These are phyloP conservation scores for Pleurotus platypus DNA, from an alignment of 768 basidiomycete species.

Conservation along the genomic window DNA sequence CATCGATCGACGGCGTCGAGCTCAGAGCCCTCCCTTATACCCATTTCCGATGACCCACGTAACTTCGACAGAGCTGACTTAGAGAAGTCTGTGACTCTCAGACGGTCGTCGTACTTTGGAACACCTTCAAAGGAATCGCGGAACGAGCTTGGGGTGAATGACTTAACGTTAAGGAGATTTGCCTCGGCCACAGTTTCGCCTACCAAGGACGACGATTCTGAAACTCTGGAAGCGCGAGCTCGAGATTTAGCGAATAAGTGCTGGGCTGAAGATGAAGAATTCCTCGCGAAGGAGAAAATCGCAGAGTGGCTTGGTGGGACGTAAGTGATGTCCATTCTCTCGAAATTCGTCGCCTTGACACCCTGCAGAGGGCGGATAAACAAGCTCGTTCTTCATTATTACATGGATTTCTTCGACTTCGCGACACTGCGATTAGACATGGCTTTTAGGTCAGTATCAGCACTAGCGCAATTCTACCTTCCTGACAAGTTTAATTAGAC, in stretches of 20 bases:
- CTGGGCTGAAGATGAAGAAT: constrained; percentile 83
- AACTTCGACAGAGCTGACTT: constrained; percentile 34
- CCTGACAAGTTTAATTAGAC: constrained; percentile 38
- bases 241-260: constrained; percentile 74
- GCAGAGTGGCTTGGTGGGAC: constrained; percentile 93
- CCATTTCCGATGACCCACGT: constrained; percentile 46
- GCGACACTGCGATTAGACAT: constrained; percentile 74
- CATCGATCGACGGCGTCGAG: constrained; percentile 72
- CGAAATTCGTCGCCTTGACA: constrained; percentile 10
- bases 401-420: constrained; percentile 91
- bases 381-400: constrained; percentile 68
- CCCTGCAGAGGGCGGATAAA: constrained; percentile 67
- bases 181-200: constrained; percentile 39
- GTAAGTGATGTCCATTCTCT: constrained; percentile 49
- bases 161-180: constrained; percentile 41
- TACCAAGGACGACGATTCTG: constrained; percentile 41
- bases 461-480: background rate
- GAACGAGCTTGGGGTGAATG: constrained; percentile 53
- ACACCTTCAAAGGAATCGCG: constrained; percentile 35
- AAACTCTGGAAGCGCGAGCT: constrained; percentile 60
- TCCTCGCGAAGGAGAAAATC: constrained; percentile 85
- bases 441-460: constrained; percentile 71
- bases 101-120: constrained; percentile 6
- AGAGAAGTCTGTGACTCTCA: constrained; percentile 1
- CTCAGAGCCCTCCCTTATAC: constrained; percentile 79